phyloP scores from a whole-genome alignment of 495 filamentous ascomycete genomes.

The Aspergillus taichungensis region DNA sequence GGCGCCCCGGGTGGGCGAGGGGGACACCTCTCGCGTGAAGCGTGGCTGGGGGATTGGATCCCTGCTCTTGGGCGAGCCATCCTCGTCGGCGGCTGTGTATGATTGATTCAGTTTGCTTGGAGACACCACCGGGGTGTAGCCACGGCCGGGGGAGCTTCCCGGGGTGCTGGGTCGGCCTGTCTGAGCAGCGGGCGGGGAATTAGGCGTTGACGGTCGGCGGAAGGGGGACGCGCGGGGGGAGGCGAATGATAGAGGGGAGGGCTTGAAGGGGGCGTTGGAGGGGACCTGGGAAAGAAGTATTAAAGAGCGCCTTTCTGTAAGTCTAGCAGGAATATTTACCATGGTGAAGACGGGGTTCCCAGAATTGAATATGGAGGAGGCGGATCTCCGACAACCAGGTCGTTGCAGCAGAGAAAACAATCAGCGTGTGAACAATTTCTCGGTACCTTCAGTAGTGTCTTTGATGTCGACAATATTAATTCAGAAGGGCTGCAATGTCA shows the following conservation, averaged over 20 bases:
- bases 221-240: constrained; percentile 69
- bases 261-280: constrained; percentile 52
- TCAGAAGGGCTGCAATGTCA: neutral
- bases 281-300: constrained; percentile 16
- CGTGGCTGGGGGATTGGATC: constrained; percentile 32
- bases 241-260: constrained; percentile 61
- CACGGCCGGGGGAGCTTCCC: constrained; percentile 35
- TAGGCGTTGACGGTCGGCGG: constrained; percentile 48
- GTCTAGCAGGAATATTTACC: constrained; percentile 9
- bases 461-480: too few relatives aligned
- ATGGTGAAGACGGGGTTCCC: constrained; percentile 7
- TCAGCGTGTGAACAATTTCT: too few relatives aligned
- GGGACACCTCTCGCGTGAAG: constrained; percentile 32
- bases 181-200: constrained; percentile 30
- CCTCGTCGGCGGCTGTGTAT: constrained; percentile 36
- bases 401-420: too few relatives aligned
- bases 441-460: too few relatives aligned
- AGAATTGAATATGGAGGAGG: neutral
- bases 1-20: constrained; percentile 37
- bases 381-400: too few relatives aligned
- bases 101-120: constrained; percentile 43
- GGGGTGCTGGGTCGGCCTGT: constrained; percentile 28
- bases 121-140: constrained; percentile 35
- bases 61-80: constrained; percentile 16
- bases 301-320: neutral